Evolutionary conservation across 2,329 filamentous ascomycete species (phyloP).

Genomic region (Colletotrichum viniferum): DNA sequence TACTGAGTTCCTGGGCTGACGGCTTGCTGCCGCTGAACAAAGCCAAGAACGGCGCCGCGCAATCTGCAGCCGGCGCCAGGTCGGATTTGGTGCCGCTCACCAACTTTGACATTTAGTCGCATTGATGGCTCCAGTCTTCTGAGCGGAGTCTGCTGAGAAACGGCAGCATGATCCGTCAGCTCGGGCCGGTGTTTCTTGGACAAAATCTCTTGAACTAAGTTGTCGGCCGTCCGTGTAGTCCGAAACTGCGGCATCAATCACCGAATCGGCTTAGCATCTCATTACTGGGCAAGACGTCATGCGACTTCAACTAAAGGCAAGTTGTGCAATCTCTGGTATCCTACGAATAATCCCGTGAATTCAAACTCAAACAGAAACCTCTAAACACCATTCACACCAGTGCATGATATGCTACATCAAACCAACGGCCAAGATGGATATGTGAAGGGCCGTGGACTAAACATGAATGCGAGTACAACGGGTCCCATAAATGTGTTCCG

Average conservation of each 20-base stretch:
- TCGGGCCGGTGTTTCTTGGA: neutral
- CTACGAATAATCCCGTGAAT: conserved; percentile 3
- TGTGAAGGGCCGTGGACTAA: conserved; percentile 16
- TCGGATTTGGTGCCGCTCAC: conserved; percentile 2
- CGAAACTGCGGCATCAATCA: neutral
- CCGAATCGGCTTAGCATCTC: neutral
- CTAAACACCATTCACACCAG: conserved; percentile 22
- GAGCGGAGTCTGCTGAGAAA: conserved; percentile 4
- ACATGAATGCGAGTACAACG: conserved; percentile 11
- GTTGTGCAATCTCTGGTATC: neutral
- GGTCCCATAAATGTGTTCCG: neutral
- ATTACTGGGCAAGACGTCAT: neutral
- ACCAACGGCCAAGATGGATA: conserved; percentile 19
- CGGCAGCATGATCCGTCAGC: conserved; percentile 5
- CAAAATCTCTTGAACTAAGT: neutral
- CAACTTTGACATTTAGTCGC: neutral
- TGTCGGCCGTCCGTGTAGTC: neutral
- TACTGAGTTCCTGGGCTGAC: neutral
- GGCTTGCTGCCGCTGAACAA: neutral
- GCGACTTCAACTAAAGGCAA: neutral
- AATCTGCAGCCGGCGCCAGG: neutral
- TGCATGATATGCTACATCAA: conserved; percentile 25
- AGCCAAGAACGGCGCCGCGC: neutral
- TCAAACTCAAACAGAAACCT: conserved; percentile 20
- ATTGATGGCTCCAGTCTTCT: conserved; percentile 1